Evolutionary conservation across 345 rosid genomes (phyloP).

Genomic region (Salix koriyanagi): DNA sequence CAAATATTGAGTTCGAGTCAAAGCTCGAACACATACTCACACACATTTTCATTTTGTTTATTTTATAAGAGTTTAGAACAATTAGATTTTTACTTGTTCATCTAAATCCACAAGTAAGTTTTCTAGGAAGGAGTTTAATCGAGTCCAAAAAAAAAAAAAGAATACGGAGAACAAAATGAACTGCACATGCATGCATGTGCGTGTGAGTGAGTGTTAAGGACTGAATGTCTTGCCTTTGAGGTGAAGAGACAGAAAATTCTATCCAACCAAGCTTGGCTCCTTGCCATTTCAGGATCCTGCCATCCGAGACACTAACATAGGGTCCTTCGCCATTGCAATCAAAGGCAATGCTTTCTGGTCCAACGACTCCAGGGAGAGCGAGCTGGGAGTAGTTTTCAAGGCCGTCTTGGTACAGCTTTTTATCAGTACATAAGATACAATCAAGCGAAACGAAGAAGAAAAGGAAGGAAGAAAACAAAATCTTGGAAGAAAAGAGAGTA

Average conservation of each 20-base stretch:
- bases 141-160: too few species aligned
- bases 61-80: too few species aligned
- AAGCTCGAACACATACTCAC: too few species aligned
- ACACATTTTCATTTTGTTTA: too few species aligned
- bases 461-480: background rate
- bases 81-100: too few species aligned
- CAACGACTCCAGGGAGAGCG: constrained; percentile 22
- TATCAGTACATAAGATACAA: background rate
- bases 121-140: too few species aligned
- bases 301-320: constrained; percentile 62
- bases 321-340: constrained; percentile 50
- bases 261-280: constrained; percentile 44
- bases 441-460: background rate
- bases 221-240: constrained; percentile 35
- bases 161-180: too few species aligned
- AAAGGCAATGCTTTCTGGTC: constrained; percentile 57
- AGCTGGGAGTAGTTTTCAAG: constrained; percentile 13
- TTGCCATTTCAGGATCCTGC: constrained; percentile 63
- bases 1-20: too few species aligned
- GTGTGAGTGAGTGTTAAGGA: background rate
- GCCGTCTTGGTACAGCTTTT: background rate
- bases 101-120: fast-evolving
- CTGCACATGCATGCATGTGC: too few species aligned
- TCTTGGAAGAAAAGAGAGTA: background rate
- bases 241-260: constrained; percentile 54